Base-by-base conservation (phyloP, 305 asterid genomes). In the Fraxinus sp. region DNA sequence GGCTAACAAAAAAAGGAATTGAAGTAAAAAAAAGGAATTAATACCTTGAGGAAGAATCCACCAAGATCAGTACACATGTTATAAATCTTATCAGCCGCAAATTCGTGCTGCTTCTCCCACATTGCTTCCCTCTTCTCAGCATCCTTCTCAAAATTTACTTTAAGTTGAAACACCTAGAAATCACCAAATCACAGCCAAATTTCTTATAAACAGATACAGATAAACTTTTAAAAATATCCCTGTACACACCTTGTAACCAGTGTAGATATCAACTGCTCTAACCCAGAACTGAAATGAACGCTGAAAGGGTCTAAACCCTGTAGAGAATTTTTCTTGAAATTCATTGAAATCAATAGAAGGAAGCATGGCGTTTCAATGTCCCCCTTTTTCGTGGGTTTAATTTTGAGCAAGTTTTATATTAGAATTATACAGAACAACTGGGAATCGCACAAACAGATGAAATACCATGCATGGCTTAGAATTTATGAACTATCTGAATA, bases 201-300 rank as follows among this genome's bases (percentile, higher is more conserved):
- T 32, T 28, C 52, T 80, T 66, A 24, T 24, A 4, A 57, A 75
- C 52, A 77, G 11, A 9, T 13, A 33, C n/a, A 44, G 30, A 70
- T 9, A 66, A 18, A 32, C 4, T 75, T 1, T 52, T 5, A 74
- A 76, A 5, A 18, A 46, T 3, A 13, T 26, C 49, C 64, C 46
- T 73, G 37, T 14, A 79, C 55, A 74, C 36, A 95, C 99, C 93
- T 96, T 96, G 90, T 96, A 96, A 55, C 99, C 99, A 77, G 98
- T 86, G 76, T 96, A 96, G 85, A 96, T 93, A 87, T 96, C 93
- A 36, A 87, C 93, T 49, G 97, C 95, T 22, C 97, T 94, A 85
- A 85, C 93, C 99, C 99, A 96, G 93, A 96, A 94, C 62, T 93
- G 98, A 77, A 91, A 92, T 18, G 99, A 94, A 52, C 99, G 95